Percentiles rank a stretch among this genome's conserved stretches.
These are phyloP conservation scores for Cryptococcus deneoformans DNA, from an alignment of 1,284 basidiomycete species.

Conservation along the genomic window DNA sequence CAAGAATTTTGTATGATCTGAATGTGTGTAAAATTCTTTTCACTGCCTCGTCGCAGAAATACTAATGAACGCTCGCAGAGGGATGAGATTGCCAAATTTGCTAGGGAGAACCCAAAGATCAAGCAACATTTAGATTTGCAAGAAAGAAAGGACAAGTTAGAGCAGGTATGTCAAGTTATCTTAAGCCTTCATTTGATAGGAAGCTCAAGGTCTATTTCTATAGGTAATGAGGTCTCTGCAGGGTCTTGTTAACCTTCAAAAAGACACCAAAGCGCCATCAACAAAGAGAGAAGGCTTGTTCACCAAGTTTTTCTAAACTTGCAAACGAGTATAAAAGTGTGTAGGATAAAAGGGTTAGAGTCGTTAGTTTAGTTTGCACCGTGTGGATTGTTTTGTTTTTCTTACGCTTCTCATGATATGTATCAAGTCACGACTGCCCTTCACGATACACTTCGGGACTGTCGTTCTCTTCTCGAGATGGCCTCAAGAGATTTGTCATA, in stretches of 20 bases:
- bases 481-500: background rate
- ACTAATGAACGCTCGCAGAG: constrained; percentile 49
- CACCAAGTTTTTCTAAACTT: constrained; percentile 44
- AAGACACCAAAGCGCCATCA: constrained; percentile 58
- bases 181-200: background rate
- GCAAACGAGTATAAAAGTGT: too few species aligned
- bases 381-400: background rate
- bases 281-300: constrained; percentile 39
- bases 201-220: background rate
- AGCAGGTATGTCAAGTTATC: constrained; percentile 61
- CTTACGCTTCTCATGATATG: constrained; percentile 18
- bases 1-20: constrained; percentile 86
- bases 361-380: background rate
- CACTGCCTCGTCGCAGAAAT: background rate
- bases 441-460: too few species aligned
- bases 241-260: constrained; percentile 73
- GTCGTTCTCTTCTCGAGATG: too few species aligned
- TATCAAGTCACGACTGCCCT: too few species aligned
- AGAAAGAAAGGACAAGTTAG: constrained; percentile 95
- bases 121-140: constrained; percentile 90
- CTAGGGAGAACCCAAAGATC: constrained; percentile 87
- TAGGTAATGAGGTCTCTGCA: constrained; percentile 89
- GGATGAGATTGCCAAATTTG: constrained; percentile 77
- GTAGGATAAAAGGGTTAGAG: background rate
- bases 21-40: constrained; percentile 54